Conservation (phyloP, 495 filamentous ascomycete species). For the Cercophora samala region DNA sequence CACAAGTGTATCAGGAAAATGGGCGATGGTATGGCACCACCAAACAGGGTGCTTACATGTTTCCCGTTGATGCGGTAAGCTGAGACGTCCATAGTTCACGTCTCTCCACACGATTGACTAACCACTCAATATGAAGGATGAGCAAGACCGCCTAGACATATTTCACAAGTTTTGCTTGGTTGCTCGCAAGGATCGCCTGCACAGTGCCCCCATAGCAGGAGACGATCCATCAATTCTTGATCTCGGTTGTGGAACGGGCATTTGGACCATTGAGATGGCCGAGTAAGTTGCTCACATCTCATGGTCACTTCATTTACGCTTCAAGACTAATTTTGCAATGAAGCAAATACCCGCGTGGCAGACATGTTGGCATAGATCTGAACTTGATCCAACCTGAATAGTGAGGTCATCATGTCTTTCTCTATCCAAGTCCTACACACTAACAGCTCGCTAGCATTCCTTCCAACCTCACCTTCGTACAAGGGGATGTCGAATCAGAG, state of each 20-base stretch:
- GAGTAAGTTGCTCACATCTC: constrained; percentile 50
- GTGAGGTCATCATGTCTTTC: constrained; percentile 35
- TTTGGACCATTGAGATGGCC: constrained; percentile 87
- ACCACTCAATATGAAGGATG: constrained; percentile 42
- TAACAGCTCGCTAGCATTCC: constrained; percentile 57
- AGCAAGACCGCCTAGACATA: constrained; percentile 74
- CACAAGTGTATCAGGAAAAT: constrained; percentile 49
- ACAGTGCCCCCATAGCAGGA: constrained; percentile 51
- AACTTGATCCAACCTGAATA: constrained; percentile 75
- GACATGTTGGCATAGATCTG: constrained; percentile 52
- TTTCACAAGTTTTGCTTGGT: constrained; percentile 72
- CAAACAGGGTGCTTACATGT: constrained; percentile 57
- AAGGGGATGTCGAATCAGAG: constrained; percentile 75
- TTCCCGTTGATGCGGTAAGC: constrained; percentile 59
- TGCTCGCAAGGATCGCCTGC: constrained; percentile 57
- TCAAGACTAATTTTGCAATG: constrained; percentile 15
- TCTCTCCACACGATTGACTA: constrained; percentile 16
- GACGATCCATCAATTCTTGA: constrained; percentile 61
- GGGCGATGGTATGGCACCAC: constrained; percentile 56
- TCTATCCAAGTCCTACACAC: not conserved
- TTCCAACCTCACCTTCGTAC: constrained; percentile 63
- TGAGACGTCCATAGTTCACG: not conserved
- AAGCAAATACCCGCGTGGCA: constrained; percentile 27
- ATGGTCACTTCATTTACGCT: not conserved
- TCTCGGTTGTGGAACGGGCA: constrained; percentile 83